Conservation (phyloP, 2,329 filamentous ascomycete species). For the Blastomyces parvus region DNA sequence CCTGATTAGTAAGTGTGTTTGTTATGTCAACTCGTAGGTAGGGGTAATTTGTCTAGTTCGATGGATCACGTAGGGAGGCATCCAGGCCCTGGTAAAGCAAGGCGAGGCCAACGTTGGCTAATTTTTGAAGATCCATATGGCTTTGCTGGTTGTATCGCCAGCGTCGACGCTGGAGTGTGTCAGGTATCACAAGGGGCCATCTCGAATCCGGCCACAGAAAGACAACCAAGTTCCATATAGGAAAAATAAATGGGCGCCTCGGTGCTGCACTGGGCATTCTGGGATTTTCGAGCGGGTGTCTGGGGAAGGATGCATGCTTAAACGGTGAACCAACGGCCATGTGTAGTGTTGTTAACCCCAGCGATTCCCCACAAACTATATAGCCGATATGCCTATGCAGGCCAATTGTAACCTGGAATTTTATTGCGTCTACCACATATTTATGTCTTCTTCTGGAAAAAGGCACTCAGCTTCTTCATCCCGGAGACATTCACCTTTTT, state of each 20-base stretch:
- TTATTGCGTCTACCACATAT: neutral
- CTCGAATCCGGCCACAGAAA: neutral
- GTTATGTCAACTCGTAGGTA: too few species aligned
- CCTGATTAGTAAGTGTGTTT: too few species aligned
- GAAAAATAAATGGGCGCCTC: neutral
- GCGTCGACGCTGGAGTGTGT: neutral
- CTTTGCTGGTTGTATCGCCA: neutral
- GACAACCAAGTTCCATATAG: neutral
- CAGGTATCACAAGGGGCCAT: neutral
- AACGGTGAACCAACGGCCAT: neutral
- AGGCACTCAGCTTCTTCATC: slow-evolving; percentile 95
- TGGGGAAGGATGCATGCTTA: neutral
- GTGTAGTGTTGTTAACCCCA: too few species aligned
- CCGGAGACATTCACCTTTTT: slow-evolving; percentile 84
- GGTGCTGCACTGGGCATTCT: neutral
- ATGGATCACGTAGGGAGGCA: neutral
- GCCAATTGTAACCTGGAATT: neutral
- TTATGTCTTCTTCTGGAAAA: slow-evolving; percentile 60
- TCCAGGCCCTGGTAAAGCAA: too few species aligned
- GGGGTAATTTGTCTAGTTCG: neutral
- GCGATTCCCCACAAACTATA: neutral
- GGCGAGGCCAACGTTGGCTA: neutral
- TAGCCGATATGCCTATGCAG: neutral
- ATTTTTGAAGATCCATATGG: neutral
- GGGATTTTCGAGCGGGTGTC: neutral